Evolutionary conservation across 2,329 filamentous ascomycete species (phyloP).

Genomic region (Endocalyx cinctus): DNA sequence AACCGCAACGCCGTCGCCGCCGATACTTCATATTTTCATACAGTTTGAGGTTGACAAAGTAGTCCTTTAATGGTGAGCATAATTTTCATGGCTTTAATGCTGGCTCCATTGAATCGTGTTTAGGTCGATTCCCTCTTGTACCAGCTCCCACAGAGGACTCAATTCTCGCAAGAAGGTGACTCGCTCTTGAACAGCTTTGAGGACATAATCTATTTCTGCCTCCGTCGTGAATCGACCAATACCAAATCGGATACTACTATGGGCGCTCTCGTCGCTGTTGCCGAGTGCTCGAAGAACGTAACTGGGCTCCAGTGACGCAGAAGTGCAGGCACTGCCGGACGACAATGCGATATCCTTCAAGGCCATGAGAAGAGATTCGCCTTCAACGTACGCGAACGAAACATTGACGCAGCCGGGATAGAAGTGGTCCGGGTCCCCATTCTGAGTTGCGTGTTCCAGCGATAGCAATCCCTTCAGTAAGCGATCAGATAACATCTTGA

Average conservation of each 20-base stretch:
- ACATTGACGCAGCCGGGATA: constrained; percentile 98
- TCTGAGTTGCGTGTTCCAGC: constrained; percentile 88
- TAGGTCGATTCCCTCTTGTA: constrained; percentile 92
- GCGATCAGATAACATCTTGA: constrained; percentile 77
- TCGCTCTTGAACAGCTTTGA: constrained; percentile 87
- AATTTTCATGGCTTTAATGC: constrained; percentile 73
- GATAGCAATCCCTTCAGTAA: constrained; percentile 76
- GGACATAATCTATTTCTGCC: constrained; percentile 91
- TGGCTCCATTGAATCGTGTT: constrained; percentile 98
- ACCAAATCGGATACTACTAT: constrained; percentile 96
- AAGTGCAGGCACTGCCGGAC: constrained; percentile 95
- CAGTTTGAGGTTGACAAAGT: no score
- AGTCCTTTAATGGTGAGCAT: no score
- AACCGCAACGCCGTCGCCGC: no score
- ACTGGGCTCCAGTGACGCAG: constrained; percentile 90
- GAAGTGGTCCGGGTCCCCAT: constrained; percentile 76
- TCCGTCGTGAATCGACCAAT: constrained; percentile 97
- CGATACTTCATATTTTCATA: no score
- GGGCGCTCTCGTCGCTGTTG: constrained; percentile 94
- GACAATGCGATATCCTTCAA: constrained; percentile 96
- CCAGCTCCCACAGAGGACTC: constrained; percentile 94
- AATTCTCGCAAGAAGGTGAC: constrained; percentile 92
- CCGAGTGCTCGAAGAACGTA: constrained; percentile 93
- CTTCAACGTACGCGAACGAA: constrained; percentile 97
- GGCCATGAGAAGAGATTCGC: constrained; percentile 96